Evolutionary conservation across 306 rosid species (phyloP).

Genomic region (Prunus padus): DNA sequence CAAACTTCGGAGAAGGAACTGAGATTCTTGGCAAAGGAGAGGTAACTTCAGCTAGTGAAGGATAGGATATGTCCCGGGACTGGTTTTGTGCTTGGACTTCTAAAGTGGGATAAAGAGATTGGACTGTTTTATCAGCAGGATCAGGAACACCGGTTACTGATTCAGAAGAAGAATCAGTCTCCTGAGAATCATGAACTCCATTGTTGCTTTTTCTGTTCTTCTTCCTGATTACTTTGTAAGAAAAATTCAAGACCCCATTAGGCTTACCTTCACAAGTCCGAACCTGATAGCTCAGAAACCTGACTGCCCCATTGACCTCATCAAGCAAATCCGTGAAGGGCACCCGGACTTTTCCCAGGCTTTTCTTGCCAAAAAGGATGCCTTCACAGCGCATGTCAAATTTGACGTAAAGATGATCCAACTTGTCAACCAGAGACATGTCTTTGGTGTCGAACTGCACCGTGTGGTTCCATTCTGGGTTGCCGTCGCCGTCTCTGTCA

Average conservation of each 20-base stretch:
- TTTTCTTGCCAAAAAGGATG: slow-evolving; percentile 24
- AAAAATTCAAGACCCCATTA: slow-evolving; percentile 36
- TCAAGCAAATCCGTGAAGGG: slow-evolving; percentile 32
- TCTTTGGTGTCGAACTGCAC: slow-evolving; percentile 15
- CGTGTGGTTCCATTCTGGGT: slow-evolving; percentile 42
- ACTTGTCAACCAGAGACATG: slow-evolving; percentile 6
- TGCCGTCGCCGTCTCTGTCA: slow-evolving; percentile 25
- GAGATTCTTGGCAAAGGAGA: slow-evolving; percentile 13
- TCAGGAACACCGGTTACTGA: neutral
- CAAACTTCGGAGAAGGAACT: slow-evolving; percentile 1
- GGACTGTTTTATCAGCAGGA: neutral
- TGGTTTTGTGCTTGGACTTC: neutral
- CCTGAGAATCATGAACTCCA: neutral
- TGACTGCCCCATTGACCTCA: slow-evolving; percentile 22
- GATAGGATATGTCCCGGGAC: slow-evolving; percentile 12
- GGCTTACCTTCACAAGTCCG: slow-evolving; percentile 27
- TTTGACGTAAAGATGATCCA: slow-evolving; percentile 10
- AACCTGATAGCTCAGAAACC: slow-evolving; percentile 33
- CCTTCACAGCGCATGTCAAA: slow-evolving; percentile 33
- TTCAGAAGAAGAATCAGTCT: neutral
- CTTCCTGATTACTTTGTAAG: slow-evolving; percentile 23
- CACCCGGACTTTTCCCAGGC: slow-evolving; percentile 34
- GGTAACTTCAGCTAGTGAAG: slow-evolving; percentile 5
- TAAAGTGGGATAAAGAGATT: slow-evolving; percentile 15
- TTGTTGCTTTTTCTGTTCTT: neutral